Base-by-base conservation (phyloP, 495 filamentous ascomycete genomes). In the Immersiella caudata region DNA sequence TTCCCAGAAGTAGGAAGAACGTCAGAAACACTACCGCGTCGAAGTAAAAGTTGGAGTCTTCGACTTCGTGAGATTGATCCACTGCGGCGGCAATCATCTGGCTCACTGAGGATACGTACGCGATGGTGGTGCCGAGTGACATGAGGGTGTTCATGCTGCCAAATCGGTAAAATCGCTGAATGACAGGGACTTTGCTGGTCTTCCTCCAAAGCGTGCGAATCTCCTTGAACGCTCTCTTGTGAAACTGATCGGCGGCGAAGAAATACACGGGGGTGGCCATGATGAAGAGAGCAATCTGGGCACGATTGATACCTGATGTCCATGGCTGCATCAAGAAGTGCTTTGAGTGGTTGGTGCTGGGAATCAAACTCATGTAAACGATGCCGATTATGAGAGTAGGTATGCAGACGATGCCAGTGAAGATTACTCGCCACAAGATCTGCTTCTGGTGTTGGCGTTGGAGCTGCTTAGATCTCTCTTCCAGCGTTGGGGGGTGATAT, bases 121-220 rank as follows among this genome's bases (percentile, higher is more conserved):
- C 94, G 56, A 97, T 91, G 6, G 87, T 87, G 0, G 95, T 97
- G 9, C 95, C 94, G 16, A 94, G 81, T 11, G 91, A 96, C 71
- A 98, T 91, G 65, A 98, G 84, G 75, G 95, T 88, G 72, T 97
- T 96, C 94, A 98, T 98, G 78, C 93, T 97, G 16, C 94, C 94
- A 71, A 98, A 98, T 16, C 92, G 88, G 70, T 93, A 94, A 70
- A 98, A 93, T 20, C 95, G 82, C 65, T 89, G 85, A 22, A 91
- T 71, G 11, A 96, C 73, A 0, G 94, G 93, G 2, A 90, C 88
- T 9, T 83, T 86, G 75, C 93, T 97, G 54, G 88, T 85, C n/a
- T 78, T 87, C 33, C 92, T 83, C 94, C 94, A 98, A 25, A 97
- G 76, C 0, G 89, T 85, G 65, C 82, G 81, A 21, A 98, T 82